These are phyloP conservation scores for Liriodendron chinense DNA, from an alignment of 164 flowering plant species.

Conservation along the genomic window DNA sequence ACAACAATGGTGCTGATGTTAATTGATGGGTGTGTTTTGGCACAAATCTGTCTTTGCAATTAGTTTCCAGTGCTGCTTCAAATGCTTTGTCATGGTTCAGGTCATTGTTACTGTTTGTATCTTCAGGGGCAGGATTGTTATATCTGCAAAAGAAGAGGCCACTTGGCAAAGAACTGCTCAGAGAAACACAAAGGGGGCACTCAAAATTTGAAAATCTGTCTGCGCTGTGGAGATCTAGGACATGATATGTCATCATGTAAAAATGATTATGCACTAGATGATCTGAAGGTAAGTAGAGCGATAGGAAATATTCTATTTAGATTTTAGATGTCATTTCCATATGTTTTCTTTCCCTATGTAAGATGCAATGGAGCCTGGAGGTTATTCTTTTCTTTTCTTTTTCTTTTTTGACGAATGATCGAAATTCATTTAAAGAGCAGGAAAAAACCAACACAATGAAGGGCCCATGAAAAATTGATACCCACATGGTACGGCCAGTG, in stretches of 20 bases:
- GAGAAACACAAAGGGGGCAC: slow-evolving; percentile 36
- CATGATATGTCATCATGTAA: slow-evolving; percentile 58
- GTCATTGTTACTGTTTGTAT: background rate
- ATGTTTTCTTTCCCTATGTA: too few relatives aligned
- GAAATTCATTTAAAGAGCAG: background rate
- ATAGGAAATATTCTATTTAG: too few relatives aligned
- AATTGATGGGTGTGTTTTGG: too few relatives aligned
- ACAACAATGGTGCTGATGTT: too few relatives aligned
- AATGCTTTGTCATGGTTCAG: too few relatives aligned
- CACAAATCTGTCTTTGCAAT: background rate
- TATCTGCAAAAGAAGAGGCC: slow-evolving; percentile 78
- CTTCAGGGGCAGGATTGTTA: slow-evolving; percentile 66
- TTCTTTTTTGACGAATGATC: background rate
- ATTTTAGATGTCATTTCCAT: too few relatives aligned
- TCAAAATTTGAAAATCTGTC: slow-evolving; percentile 44
- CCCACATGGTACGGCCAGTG: too few relatives aligned
- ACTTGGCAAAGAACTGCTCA: slow-evolving; percentile 79
- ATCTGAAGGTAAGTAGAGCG: slow-evolving; percentile 58
- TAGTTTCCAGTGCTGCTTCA: background rate
- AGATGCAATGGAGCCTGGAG: too few relatives aligned
- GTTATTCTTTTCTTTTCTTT: background rate
- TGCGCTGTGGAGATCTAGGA: slow-evolving; percentile 66
- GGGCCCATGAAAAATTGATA: too few relatives aligned
- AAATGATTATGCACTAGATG: slow-evolving; percentile 43
- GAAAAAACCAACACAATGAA: too few relatives aligned